These are phyloP conservation scores for Macroventuria anomochaeta DNA, from an alignment of 2,329 filamentous ascomycete genomes.

Conservation along the genomic window DNA sequence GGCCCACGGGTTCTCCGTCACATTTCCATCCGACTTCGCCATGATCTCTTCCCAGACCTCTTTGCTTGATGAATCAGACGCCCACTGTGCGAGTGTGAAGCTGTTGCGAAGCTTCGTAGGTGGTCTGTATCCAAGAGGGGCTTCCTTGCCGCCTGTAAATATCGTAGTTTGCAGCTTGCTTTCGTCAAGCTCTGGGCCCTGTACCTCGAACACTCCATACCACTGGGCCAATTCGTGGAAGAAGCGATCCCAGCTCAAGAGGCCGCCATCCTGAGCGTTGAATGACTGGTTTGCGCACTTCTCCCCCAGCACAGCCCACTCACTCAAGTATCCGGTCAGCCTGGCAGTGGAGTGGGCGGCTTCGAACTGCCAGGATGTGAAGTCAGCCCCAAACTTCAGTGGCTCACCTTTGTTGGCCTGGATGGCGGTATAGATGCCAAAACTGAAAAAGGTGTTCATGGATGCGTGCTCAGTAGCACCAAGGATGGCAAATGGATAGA, in stretches of 20 bases:
- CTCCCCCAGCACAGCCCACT: constrained; percentile 21
- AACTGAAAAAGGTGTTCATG: constrained; percentile 19
- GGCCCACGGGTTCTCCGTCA: constrained; percentile 15
- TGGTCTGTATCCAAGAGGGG: constrained; percentile 15
- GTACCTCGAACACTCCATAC: constrained; percentile 7
- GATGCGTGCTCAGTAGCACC: constrained; percentile 12
- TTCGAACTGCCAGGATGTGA: constrained; percentile 16
- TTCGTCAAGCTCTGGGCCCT: background rate
- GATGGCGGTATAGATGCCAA: constrained; percentile 17
- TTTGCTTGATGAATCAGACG: background rate
- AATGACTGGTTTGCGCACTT: constrained; percentile 13
- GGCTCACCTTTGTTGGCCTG: constrained; percentile 20
- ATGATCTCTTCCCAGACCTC: constrained; percentile 17
- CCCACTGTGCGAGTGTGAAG: constrained; percentile 7
- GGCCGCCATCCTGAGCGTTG: constrained; percentile 14
- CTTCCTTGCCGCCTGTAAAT: constrained; percentile 8
- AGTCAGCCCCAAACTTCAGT: constrained; percentile 7
- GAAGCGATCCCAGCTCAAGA: constrained; percentile 15
- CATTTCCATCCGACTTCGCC: constrained; percentile 8
- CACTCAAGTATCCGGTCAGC: constrained; percentile 22
- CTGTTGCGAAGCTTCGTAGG: background rate
- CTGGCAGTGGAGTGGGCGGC: constrained; percentile 16
- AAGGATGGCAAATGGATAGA: constrained; percentile 14
- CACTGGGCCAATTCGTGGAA: constrained; percentile 20
- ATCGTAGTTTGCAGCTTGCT: background rate